Evolutionary conservation across 805 yeast species (phyloP).

Genomic region (Wickerhamomyces bovis): DNA sequence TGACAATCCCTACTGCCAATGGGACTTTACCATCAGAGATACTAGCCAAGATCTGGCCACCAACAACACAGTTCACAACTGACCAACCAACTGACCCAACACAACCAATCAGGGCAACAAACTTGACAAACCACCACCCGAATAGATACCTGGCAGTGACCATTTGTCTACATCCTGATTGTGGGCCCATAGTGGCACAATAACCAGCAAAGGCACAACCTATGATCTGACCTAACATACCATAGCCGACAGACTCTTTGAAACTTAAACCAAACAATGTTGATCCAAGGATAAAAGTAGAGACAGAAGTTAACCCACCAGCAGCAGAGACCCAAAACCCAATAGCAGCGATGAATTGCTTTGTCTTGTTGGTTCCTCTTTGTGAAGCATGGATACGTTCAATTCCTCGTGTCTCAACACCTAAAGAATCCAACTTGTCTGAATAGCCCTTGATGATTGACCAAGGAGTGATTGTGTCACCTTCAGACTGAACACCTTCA

Average conservation of each 20-base stretch:
- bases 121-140: slow-evolving; percentile 81
- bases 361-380: slow-evolving; percentile 35
- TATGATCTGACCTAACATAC: slow-evolving; percentile 53
- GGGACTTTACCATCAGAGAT: slow-evolving; percentile 64
- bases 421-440: slow-evolving; percentile 41
- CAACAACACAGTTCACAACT: slow-evolving; percentile 77
- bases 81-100: slow-evolving; percentile 89
- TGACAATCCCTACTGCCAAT: slow-evolving; percentile 65
- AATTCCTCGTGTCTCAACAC: slow-evolving; percentile 77
- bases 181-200: slow-evolving; percentile 83
- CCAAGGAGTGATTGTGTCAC: slow-evolving; percentile 18
- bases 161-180: slow-evolving; percentile 88
- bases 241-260: slow-evolving; percentile 54
- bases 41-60: slow-evolving; percentile 74
- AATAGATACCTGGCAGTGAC: slow-evolving; percentile 73
- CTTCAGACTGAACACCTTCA: not conserved
- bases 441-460: slow-evolving; percentile 29
- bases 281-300: slow-evolving; percentile 75
- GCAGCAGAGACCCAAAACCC: slow-evolving; percentile 87
- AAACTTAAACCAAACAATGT: slow-evolving; percentile 64
- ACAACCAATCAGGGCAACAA: slow-evolving; percentile 65
- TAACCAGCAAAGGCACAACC: slow-evolving; percentile 80
- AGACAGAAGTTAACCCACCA: slow-evolving; percentile 87
- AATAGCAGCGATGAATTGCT: slow-evolving; percentile 42
- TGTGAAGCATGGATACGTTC: slow-evolving; percentile 67